Base-by-base conservation (phyloP, 1,284 basidiomycete species). In the Tilletia setariae region DNA sequence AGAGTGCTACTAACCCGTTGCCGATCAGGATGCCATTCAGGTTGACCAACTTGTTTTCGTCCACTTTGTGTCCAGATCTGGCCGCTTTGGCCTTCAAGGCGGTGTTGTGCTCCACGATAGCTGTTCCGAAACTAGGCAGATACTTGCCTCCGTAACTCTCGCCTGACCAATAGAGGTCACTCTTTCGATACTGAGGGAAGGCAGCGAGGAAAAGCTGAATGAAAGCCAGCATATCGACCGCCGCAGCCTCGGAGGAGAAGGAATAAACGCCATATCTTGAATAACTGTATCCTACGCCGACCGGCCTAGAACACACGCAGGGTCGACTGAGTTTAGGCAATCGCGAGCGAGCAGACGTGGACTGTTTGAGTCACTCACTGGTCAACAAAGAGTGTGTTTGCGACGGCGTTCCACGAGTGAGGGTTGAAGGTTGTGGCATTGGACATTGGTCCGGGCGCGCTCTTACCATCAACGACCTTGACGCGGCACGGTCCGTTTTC, bases 221-320 rank as follows among this genome's bases (percentile, higher is more conserved):
- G 87, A 96, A 95, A 1, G 91, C 91, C 76, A 92, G 92, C 23
- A 95, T 91, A 74, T 96, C 93, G 80, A 88, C 86, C 23, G 89
- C 92, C 2, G 90, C 90, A 53, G 87, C 87, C 15, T 89, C 89
- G 69, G 88, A 89, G 35, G 85, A 90, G 79, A 88, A 86, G 69
- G 96, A 90, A 2, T 85, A 86, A 1, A 88, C 89, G 21, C 88
- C 66, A 66, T 89, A 87, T 53, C 86, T 85, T 15, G 90, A 87
- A 82, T 94, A 94, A 0, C 92, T 94, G 84, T 88, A 95, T 59
- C 94, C 94, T 30, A 95, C 93, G 69, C 90, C 88, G 76, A 94
- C 74, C 62, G 79, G 80, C 78, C 32, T n/a, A n/a, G n/a, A n/a
- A n/a, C n/a, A n/a, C n/a, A n/a, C n/a, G n/a, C n/a, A n/a, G n/a